Evolutionary conservation across 805 yeast species (phyloP), one percentile per base, ranked within the genome.

Genomic region (Soucietia sequanensis): DNA sequence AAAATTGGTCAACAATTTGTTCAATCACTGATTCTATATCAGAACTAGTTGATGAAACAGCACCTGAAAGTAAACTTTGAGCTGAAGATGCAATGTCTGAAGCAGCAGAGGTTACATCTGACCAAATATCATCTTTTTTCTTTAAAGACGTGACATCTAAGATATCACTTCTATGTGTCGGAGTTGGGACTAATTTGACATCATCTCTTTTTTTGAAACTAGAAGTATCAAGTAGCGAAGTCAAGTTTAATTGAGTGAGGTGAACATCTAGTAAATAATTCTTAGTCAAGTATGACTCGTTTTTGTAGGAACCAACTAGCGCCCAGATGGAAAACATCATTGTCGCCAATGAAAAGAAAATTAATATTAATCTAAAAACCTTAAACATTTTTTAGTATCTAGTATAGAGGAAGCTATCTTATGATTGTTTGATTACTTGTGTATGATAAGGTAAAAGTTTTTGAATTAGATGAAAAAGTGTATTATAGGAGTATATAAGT

Each of bases 231-330:
- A 67, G 47, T 6, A 66, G 21, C 14, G 56, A 46, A 3, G 62
- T 46, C 15, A 67, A 46, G 34, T 68, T 56, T 35, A 67, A 50
- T 13, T 56, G 43, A 12, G 53, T 49, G 28, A 65, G 47, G 30
- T 66, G 68, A 39, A 68, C 44, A 33, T 64, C 57, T 23, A 68
- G 37, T 37, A 68, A 44, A 39, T 66, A 68, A 23, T 65, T 54
- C 19, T 44, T 37, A 8, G 68, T 67, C 23, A 68, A 49, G 39
- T 58, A 62, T 11, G 47, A 12, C 17, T 55, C 53, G 32, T 62
- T 60, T 23, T 54, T 54, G 46, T 62, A 66, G 3, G 72, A 65
- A 3, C 72, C 70, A 6, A 60, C 52, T 12, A 68, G 27, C 2
- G 69, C 68, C 52, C 66, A 65, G 3, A 52, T 44, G 11, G 66